Evolutionary conservation across 2,329 filamentous ascomycete genomes (phyloP).

Genomic region (Colletotrichum sp.): DNA sequence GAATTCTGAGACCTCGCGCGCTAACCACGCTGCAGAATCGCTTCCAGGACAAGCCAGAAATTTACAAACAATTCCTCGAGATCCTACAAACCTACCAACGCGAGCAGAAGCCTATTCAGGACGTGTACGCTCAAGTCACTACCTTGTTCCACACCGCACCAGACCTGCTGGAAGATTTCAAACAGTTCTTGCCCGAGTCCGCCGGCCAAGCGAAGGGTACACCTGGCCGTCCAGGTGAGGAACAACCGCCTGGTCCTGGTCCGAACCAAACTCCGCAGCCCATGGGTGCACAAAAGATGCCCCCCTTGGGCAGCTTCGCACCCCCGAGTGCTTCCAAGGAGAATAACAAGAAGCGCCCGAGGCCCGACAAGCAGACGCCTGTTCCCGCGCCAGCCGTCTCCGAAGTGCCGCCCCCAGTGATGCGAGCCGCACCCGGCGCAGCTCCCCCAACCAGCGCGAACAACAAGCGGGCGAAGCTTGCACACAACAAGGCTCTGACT

Average conservation of each 20-base stretch:
- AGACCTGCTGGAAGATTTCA: constrained; percentile 96
- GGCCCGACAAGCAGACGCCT: constrained; percentile 59
- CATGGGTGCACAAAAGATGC: constrained; percentile 75
- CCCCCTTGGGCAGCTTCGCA: constrained; percentile 93
- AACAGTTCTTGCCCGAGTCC: constrained; percentile 96
- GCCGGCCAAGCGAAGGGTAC: constrained; percentile 56
- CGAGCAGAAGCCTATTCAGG: constrained; percentile 97
- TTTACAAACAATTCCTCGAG: constrained; percentile 98
- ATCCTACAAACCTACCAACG: constrained; percentile 98
- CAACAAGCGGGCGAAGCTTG: constrained; percentile 75
- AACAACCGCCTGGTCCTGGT: constrained; percentile 55
- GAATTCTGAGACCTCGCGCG: background rate
- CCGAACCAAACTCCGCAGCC: constrained; percentile 62
- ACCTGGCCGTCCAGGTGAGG: constrained; percentile 67
- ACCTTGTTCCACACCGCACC: constrained; percentile 91
- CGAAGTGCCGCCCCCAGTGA: constrained; percentile 46
- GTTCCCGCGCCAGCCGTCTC: constrained; percentile 48
- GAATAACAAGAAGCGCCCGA: constrained; percentile 79
- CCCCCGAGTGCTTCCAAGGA: constrained; percentile 86
- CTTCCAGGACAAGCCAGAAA: constrained; percentile 94
- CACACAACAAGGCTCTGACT: constrained; percentile 64
- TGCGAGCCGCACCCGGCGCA: constrained; percentile 17
- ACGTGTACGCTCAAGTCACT: constrained; percentile 97
- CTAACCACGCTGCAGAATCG: constrained; percentile 70
- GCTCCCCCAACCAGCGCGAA: constrained; percentile 38